Conservation (phyloP, 163 green algal genomes). For the Prototheca stagnorum region DNA sequence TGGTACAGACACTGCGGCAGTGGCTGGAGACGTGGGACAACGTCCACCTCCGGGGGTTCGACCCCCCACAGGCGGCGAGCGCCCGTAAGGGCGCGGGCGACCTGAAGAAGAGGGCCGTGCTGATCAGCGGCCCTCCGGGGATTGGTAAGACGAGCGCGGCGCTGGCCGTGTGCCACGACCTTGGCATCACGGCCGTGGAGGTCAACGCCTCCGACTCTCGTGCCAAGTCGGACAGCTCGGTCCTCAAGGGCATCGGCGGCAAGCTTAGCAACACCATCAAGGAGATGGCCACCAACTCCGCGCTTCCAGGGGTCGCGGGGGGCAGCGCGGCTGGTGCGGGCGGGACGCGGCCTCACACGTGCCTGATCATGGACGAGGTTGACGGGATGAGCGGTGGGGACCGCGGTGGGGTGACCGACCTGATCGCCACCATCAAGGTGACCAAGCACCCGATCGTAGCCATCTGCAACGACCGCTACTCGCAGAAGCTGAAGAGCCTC, state of each 20-base stretch:
- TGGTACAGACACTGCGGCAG: conserved; percentile 35
- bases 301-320: too few species aligned
- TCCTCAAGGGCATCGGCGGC: conserved; percentile 43
- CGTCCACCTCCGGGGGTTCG: conserved; percentile 38
- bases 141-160: conserved; percentile 94
- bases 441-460: conserved; percentile 87
- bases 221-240: conserved; percentile 64
- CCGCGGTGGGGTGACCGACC: conserved; percentile 76
- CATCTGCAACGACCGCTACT: conserved; percentile 98
- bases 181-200: conserved; percentile 75
- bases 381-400: conserved; percentile 91
- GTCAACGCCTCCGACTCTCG: conserved; percentile 89
- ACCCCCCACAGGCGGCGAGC: conserved; percentile 1
- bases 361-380: conserved; percentile 96
- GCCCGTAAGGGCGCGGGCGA: conserved; percentile 31
- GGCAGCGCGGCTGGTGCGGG: neutral
- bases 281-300: conserved; percentile 77
- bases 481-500: conserved; percentile 69
- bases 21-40: conserved; percentile 66
- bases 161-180: conserved; percentile 55
- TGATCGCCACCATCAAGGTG: conserved; percentile 65
- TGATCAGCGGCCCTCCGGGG: conserved; percentile 81
- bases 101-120: conserved; percentile 76
- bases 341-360: conserved; percentile 20
- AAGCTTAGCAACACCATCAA: conserved; percentile 77